These are phyloP conservation scores for Pseudofabraea citricarpa DNA, from an alignment of 2,329 filamentous ascomycete genomes.

Conservation along the genomic window DNA sequence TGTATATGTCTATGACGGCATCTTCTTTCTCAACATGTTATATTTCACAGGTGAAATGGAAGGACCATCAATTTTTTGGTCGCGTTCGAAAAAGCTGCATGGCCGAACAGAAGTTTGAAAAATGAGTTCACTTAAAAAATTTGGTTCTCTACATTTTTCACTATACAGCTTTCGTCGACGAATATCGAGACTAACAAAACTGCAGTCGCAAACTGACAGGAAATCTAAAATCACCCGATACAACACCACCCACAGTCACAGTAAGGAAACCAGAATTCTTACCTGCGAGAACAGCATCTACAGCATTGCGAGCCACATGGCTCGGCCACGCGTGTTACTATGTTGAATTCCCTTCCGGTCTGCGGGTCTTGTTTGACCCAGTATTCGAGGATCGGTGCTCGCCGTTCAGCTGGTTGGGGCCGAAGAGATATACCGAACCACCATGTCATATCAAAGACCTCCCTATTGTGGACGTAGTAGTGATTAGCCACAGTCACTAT, in stretches of 20 bases:
- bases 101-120: no score
- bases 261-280: conserved; percentile 57
- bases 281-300: conserved; percentile 41
- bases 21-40: no score
- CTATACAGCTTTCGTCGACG: no score
- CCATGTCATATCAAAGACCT: conserved; percentile 77
- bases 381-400: conserved; percentile 87
- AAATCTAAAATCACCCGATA: conserved; percentile 41
- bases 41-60: no score
- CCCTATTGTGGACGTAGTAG: conserved; percentile 65
- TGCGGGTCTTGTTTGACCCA: conserved; percentile 88
- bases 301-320: conserved; percentile 80
- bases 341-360: conserved; percentile 79
- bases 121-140: no score
- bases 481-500: conserved; percentile 85
- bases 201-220: conserved; percentile 18
- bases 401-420: conserved; percentile 64
- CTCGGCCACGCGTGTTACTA: conserved; percentile 93
- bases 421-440: conserved; percentile 72
- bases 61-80: no score
- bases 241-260: conserved; percentile 55
- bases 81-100: no score
- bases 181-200: no score
- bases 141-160: no score
- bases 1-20: no score